Percentiles rank a stretch among this genome's conserved stretches.
phyloP scores from a whole-genome alignment of 2,329 filamentous ascomycete genomes.

The Beauveria australis region DNA sequence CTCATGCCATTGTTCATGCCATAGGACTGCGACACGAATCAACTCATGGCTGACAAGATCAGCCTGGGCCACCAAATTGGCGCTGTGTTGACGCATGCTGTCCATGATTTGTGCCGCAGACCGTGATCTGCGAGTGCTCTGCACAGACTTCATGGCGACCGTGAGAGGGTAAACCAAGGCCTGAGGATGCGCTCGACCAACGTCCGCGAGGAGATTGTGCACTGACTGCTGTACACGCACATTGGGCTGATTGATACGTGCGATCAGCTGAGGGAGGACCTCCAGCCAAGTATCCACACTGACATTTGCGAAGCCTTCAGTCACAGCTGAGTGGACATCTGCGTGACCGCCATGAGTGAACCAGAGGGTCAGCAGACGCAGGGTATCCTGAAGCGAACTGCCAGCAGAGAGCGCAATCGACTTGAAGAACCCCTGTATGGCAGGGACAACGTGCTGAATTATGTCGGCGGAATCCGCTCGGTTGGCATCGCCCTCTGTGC shows the following conservation, averaged over 20 bases:
- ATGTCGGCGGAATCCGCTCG: conserved; percentile 56
- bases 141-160: conserved; percentile 90
- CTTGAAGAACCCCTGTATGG: conserved; percentile 92
- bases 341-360: conserved; percentile 84
- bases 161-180: conserved; percentile 95
- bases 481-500: conserved; percentile 45
- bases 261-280: conserved; percentile 95
- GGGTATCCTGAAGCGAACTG: conserved; percentile 90
- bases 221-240: conserved; percentile 80
- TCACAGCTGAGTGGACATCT: conserved; percentile 83
- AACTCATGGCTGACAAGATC: conserved; percentile 93
- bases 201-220: conserved; percentile 83
- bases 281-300: conserved; percentile 98
- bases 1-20: conserved; percentile 99
- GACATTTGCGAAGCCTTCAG: conserved; percentile 82
- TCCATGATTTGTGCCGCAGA: conserved; percentile 95
- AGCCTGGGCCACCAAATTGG: conserved; percentile 86
- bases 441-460: conserved; percentile 84
- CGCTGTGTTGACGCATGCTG: conserved; percentile 91
- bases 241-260: conserved; percentile 94
- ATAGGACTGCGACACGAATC: conserved; percentile 91
- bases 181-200: conserved; percentile 90
- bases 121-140: conserved; percentile 72
- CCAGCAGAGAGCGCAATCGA: conserved; percentile 87
- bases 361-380: conserved; percentile 89